Evolutionary conservation across 148 eudicot species (phyloP), one percentile per base, ranked within the genome.

Genomic region (Pouteria glomerata): DNA sequence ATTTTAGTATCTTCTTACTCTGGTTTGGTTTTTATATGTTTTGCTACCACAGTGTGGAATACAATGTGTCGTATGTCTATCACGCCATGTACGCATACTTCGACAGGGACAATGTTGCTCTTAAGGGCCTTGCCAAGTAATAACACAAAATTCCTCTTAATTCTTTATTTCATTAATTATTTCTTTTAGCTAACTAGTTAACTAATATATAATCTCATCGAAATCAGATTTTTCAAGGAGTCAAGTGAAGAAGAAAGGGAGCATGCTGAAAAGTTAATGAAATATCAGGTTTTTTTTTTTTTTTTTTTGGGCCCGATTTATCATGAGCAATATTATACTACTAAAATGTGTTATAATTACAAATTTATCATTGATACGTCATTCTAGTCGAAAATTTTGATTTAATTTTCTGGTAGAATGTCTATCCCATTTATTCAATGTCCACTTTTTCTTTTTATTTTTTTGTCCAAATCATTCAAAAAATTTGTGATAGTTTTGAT

Each of bases 181-280:
- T 5, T 39, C 44, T 39, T 39, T 39, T 4, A 4, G 35, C 2
- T 26, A 39, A 39, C 10, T 39, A 24, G 23, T 18, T 45, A 34
- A 16, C 41, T 48, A 34, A 39, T 69, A 12, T 8, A 26, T 62
- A 29, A 72, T 65, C 30, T 56, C 33, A 24, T 50, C 35, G n/a
- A 24, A 57, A 57, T 60, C 69, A 92, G 97, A 50, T 92, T 92
- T 68, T 92, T 92, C 70, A 86, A 78, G 81, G 95, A 92, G 70
- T 83, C 97, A 2, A 92, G 97, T 73, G 87, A 86, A 58, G 97
- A 92, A 85, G 96, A 90, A 83, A 84, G 93, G 76, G 92, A 85
- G 19, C 96, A 92, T 63, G 97, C 96, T 48, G 96, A 92, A 75
- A 92, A 87, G 71, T 75, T 92, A 10, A 92, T 92, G 89, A 63